These are phyloP conservation scores for Penium margaritaceum DNA, from an alignment of 139 green algal species.

Conservation along the genomic window DNA sequence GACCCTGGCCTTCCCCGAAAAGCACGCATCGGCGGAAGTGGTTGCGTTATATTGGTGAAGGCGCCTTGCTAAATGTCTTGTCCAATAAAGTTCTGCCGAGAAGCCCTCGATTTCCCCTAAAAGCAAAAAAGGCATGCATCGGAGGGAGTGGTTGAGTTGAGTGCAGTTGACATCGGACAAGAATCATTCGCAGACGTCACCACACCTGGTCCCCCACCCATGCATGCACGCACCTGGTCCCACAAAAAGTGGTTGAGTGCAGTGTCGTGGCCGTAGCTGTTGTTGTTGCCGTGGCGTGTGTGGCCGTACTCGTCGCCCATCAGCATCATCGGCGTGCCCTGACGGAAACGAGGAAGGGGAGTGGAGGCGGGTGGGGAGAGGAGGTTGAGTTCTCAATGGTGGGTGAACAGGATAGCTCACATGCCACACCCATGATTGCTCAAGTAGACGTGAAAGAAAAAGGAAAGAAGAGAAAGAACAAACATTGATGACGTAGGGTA, in stretches of 20 bases:
- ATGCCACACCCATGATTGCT: too few species aligned
- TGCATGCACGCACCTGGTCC: conserved; percentile 18
- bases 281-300: conserved; percentile 90
- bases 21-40: too few species aligned
- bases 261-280: conserved; percentile 96
- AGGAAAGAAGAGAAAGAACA: background rate
- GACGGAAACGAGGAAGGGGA: background rate
- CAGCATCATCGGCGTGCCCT: conserved; percentile 91
- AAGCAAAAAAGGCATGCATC: background rate
- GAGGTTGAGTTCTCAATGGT: background rate
- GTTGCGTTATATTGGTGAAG: too few species aligned
- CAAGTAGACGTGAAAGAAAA: background rate
- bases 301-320: conserved; percentile 77
- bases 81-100: background rate
- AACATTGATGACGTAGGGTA: background rate
- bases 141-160: conserved; percentile 3
- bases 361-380: background rate
- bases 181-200: background rate
- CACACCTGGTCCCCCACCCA: background rate
- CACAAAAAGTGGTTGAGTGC: conserved; percentile 52
- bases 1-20: too few species aligned
- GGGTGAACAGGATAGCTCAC: too few species aligned
- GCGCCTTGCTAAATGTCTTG: background rate
- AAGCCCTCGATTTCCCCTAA: background rate
- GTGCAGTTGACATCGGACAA: background rate